Conservation (phyloP, 768 basidiomycete genomes). For the Chalciporus sphaerocephalus region DNA sequence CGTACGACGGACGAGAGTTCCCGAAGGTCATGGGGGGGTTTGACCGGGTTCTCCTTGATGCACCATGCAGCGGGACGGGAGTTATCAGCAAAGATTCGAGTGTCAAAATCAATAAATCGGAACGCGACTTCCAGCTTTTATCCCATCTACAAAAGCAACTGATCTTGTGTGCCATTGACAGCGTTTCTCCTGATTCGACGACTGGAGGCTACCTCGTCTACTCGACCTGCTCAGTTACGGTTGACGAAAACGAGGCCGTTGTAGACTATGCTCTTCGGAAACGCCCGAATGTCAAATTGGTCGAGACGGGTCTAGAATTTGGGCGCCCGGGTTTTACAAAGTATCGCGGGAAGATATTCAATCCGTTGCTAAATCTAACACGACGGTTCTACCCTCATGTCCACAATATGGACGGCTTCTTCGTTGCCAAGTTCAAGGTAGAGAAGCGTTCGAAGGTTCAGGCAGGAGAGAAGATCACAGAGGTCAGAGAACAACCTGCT, state of each 20-base stretch:
- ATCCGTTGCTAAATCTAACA: constrained; percentile 73
- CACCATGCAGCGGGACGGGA: constrained; percentile 96
- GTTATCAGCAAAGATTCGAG: constrained; percentile 97
- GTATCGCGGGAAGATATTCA: constrained; percentile 89
- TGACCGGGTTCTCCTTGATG: constrained; percentile 93
- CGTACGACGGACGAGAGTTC: constrained; percentile 95
- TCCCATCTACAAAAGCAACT: constrained; percentile 98
- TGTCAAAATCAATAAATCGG: constrained; percentile 97
- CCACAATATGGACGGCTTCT: constrained; percentile 99
- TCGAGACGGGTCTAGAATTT: constrained; percentile 89
- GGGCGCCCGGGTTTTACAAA: constrained; percentile 87
- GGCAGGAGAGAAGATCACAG: constrained; percentile 24
- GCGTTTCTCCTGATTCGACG: constrained; percentile 81
- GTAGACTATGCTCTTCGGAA: constrained; percentile 97
- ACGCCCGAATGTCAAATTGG: constrained; percentile 86
- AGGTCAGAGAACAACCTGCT: constrained; percentile 21
- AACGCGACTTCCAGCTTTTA: constrained; percentile 93
- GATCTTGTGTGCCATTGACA: constrained; percentile 96
- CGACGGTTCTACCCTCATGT: constrained; percentile 94
- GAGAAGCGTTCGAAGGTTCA: constrained; percentile 61
- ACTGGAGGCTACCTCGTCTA: constrained; percentile 95
- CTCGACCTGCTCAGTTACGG: constrained; percentile 96
- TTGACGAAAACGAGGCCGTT: constrained; percentile 97
- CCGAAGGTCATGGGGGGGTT: constrained; percentile 99
- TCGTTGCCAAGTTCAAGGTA: constrained; percentile 97